phyloP scores from a whole-genome alignment of 116 monocot species.

The Zostera marina region DNA sequence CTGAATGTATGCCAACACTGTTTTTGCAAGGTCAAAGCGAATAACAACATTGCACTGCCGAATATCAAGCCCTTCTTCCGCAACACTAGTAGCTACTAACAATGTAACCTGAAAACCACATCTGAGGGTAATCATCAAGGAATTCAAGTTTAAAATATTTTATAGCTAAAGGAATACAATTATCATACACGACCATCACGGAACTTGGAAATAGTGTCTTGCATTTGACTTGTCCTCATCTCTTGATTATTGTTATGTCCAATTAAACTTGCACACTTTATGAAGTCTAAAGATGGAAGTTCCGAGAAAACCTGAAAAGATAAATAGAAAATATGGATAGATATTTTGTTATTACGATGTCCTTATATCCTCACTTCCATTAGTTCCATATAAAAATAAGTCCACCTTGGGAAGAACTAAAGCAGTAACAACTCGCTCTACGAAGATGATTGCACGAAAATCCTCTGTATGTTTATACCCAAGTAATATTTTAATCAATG shows the following conservation, averaged over 20 bases:
- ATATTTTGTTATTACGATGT: not conserved
- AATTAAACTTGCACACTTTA: conserved; percentile 92
- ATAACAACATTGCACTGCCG: conserved; percentile 98
- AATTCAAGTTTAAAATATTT: not conserved
- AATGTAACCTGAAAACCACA: conserved; percentile 50
- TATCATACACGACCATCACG: conserved; percentile 90
- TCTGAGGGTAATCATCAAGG: not conserved
- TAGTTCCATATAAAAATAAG: not conserved
- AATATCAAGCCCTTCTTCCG: conserved; percentile 99
- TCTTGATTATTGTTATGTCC: conserved; percentile 99
- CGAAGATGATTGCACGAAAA: conserved; percentile 94
- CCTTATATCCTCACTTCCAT: not conserved
- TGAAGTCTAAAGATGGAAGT: conserved; percentile 84
- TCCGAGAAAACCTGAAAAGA: conserved; percentile 55
- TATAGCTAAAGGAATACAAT: no score
- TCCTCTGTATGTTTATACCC: conserved; percentile 84
- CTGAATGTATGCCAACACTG: conserved; percentile 97
- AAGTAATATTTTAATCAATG: conserved; percentile 89
- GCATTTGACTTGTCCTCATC: conserved; percentile 88
- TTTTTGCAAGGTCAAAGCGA: conserved; percentile 97
- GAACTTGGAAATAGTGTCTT: conserved; percentile 92
- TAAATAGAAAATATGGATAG: not conserved
- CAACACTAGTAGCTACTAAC: conserved; percentile 96
- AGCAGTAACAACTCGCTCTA: conserved; percentile 92
- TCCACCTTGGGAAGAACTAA: conserved; percentile 93